A percentile compares a stretch with the other conserved stretches of the same genome.
Conservation (phyloP, 2,329 filamentous ascomycete genomes). For the Aureobasidium melanogenum region DNA sequence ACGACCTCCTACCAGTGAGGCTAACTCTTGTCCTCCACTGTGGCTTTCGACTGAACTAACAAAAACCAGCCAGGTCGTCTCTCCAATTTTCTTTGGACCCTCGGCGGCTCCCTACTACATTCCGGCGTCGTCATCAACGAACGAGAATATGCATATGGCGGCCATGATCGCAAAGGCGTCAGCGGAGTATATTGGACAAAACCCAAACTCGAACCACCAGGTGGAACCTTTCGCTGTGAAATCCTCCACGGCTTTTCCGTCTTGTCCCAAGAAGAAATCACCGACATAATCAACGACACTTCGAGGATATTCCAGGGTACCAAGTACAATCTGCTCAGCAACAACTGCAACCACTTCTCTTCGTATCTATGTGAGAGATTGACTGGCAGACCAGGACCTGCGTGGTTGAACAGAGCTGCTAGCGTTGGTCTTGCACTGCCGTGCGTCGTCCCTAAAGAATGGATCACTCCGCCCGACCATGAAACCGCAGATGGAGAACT, state of each 20-base stretch:
- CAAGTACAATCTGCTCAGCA: slow-evolving; percentile 70
- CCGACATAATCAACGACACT: slow-evolving; percentile 55
- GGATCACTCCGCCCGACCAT: slow-evolving; percentile 70
- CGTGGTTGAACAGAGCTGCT: slow-evolving; percentile 77
- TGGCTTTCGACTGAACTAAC: not conserved
- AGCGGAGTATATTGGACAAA: slow-evolving; percentile 77
- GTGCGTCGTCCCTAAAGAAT: slow-evolving; percentile 73
- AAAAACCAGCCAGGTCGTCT: slow-evolving; percentile 56
- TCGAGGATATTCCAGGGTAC: slow-evolving; percentile 67
- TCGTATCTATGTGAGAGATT: slow-evolving; percentile 64
- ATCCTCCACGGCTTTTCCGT: slow-evolving; percentile 75
- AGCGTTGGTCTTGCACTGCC: slow-evolving; percentile 72
- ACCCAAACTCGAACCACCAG: slow-evolving; percentile 62
- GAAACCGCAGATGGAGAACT: slow-evolving; percentile 64
- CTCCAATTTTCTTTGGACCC: slow-evolving; percentile 66
- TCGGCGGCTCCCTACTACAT: slow-evolving; percentile 71
- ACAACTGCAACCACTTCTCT: slow-evolving; percentile 87
- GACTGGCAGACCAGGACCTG: slow-evolving; percentile 60
- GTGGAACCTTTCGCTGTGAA: slow-evolving; percentile 65
- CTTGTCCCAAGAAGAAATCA: slow-evolving; percentile 59
- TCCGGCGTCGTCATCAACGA: slow-evolving; percentile 75
- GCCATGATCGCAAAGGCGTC: slow-evolving; percentile 59
- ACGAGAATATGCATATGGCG: slow-evolving; percentile 77
- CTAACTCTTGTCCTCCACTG: not conserved
- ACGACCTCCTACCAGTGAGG: slow-evolving; percentile 29